A percentile compares a stretch with the other conserved stretches of the same genome.
phyloP scores from a whole-genome alignment of 164 flowering plant species.

The Warburgia ugandensis region DNA sequence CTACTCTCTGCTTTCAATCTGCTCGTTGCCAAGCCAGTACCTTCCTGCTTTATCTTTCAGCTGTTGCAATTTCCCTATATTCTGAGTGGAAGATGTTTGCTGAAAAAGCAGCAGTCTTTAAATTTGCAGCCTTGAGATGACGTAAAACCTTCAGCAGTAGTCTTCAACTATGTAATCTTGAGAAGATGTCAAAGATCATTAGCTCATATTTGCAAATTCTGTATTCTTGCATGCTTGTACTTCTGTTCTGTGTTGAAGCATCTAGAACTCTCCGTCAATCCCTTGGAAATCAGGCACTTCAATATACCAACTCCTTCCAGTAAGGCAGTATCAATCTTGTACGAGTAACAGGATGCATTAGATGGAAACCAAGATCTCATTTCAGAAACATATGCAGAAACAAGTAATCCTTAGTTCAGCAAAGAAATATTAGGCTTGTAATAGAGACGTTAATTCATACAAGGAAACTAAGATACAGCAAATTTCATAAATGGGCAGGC shows the following conservation, averaged over 20 bases:
- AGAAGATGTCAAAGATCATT: neutral
- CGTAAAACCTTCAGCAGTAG: too few species aligned
- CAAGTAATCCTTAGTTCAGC: too few species aligned
- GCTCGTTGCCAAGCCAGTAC: too few species aligned
- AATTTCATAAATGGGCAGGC: neutral
- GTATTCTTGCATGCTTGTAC: slow-evolving; percentile 66
- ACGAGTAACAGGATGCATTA: slow-evolving; percentile 1
- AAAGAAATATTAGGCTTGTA: neutral
- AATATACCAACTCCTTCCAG: slow-evolving; percentile 62
- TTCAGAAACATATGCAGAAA: neutral
- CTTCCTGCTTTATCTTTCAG: too few species aligned
- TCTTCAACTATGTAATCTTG: too few species aligned
- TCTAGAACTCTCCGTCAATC: slow-evolving; percentile 58
- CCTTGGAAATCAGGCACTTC: slow-evolving; percentile 50
- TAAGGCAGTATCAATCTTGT: slow-evolving; percentile 66
- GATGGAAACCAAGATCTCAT: neutral
- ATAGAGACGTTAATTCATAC: neutral
- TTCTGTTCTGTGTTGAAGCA: slow-evolving; percentile 75
- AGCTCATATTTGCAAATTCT: slow-evolving; percentile 27
- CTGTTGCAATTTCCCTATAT: too few species aligned
- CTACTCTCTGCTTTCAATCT: too few species aligned
- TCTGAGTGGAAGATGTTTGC: too few species aligned
- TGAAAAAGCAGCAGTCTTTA: too few species aligned
- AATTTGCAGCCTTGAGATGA: too few species aligned
- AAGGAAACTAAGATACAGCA: neutral